These are phyloP conservation scores for Fusarium cicatricum DNA, from an alignment of 2,329 filamentous ascomycete genomes.

Conservation along the genomic window DNA sequence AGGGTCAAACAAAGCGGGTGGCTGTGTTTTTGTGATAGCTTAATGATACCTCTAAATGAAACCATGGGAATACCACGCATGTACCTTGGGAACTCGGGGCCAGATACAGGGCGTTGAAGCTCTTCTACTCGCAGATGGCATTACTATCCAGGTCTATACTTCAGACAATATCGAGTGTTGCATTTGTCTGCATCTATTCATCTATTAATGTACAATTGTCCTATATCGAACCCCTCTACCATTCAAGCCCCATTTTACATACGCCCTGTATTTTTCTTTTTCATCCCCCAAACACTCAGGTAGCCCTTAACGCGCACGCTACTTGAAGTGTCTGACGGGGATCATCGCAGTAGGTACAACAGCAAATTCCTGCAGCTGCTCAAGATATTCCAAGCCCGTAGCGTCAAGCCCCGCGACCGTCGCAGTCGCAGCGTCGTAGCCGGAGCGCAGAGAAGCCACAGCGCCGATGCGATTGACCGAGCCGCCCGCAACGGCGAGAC, in stretches of 20 bases:
- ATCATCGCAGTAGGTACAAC: conserved; percentile 38
- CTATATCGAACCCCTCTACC: background rate
- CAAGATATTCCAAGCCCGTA: conserved; percentile 44
- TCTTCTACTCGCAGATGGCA: no score
- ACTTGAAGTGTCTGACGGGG: conserved; percentile 37
- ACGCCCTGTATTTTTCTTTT: background rate
- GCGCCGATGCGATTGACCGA: conserved; percentile 63
- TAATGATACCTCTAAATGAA: conserved; percentile 46
- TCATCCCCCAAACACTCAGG: background rate
- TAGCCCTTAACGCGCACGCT: background rate
- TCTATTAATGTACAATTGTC: conserved; percentile 26
- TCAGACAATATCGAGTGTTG: background rate
- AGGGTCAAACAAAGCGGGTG: conserved; percentile 32
- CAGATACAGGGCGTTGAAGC: background rate
- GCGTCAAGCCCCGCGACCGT: conserved; percentile 33
- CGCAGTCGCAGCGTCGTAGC: conserved; percentile 43
- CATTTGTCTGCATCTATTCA: conserved; percentile 4
- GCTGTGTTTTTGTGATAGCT: conserved; percentile 38
- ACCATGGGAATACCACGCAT: conserved; percentile 17
- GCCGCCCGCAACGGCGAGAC: conserved; percentile 69
- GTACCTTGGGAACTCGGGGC: no score
- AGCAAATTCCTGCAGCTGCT: conserved; percentile 36
- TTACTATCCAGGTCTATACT: background rate
- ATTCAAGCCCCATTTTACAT: conserved; percentile 1
- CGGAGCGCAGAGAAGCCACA: conserved; percentile 59